These are phyloP conservation scores for Trichoderma reesei DNA, from an alignment of 495 filamentous ascomycete genomes.

Conservation along the genomic window DNA sequence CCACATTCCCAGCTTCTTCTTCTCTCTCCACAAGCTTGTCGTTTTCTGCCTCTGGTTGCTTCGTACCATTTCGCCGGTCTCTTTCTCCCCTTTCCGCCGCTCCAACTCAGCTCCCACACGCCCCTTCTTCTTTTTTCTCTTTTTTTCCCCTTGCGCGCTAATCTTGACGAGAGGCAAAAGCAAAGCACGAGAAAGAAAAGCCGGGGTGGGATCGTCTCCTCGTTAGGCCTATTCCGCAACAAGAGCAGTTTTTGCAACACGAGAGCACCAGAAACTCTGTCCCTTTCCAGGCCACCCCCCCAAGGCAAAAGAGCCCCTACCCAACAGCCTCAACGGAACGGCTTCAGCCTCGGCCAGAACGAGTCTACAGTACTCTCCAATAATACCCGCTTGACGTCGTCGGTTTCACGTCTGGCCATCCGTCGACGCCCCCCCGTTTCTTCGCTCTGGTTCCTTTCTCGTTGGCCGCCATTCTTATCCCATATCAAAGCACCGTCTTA, in stretches of 20 bases:
- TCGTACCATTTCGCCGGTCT: neutral
- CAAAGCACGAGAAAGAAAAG: neutral
- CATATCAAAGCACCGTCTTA: neutral
- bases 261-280: neutral
- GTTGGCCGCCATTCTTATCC: no score
- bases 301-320: neutral
- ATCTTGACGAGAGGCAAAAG: neutral
- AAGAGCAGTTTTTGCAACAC: neutral
- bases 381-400: neutral
- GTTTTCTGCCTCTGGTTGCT: neutral
- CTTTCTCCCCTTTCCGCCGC: neutral
- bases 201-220: neutral
- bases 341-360: neutral
- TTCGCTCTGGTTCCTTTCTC: neutral
- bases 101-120: neutral
- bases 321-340: neutral
- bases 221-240: neutral
- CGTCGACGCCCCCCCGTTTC: neutral
- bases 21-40: neutral
- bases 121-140: neutral
- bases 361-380: no score
- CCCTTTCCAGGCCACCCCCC: neutral
- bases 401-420: neutral
- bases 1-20: neutral
- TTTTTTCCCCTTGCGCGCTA: constrained; percentile 6